A percentile compares a stretch with the other conserved stretches of the same genome.
Conservation (phyloP, 1,284 basidiomycete species). For the Lignosus rhinocerotis region DNA sequence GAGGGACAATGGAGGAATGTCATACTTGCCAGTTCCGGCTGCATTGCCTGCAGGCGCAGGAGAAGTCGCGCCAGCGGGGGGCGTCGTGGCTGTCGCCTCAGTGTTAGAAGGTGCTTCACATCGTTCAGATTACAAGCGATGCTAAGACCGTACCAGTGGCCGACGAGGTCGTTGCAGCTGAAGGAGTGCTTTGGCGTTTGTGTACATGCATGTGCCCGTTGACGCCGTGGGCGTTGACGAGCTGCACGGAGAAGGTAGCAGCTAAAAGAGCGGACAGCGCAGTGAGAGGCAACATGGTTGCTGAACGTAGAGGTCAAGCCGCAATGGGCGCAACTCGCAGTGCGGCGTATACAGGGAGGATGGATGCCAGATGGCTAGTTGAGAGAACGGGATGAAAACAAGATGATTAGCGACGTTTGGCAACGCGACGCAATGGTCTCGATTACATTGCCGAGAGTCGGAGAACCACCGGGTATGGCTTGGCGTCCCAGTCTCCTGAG, state of each 20-base stretch:
- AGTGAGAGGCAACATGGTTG: constrained; percentile 19
- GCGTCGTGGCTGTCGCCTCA: too few relatives aligned
- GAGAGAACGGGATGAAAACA: constrained; percentile 1
- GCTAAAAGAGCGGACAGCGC: constrained; percentile 28
- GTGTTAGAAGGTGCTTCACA: not conserved
- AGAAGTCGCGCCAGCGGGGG: not conserved
- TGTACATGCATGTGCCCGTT: constrained; percentile 10
- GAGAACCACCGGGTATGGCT: not conserved
- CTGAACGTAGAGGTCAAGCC: constrained; percentile 8
- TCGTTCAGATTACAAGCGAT: not conserved
- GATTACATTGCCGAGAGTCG: not conserved
- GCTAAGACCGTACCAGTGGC: not conserved
- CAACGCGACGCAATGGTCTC: not conserved
- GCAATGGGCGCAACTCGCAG: constrained; percentile 25
- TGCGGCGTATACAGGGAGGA: constrained; percentile 9
- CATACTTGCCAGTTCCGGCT: constrained; percentile 16
- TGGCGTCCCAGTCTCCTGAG: not conserved
- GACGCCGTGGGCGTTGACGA: constrained; percentile 19
- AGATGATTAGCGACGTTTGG: not conserved
- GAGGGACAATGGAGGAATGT: constrained; percentile 53
- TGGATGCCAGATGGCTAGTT: constrained; percentile 7
- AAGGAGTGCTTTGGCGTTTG: constrained; percentile 14
- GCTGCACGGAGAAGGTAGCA: constrained; percentile 22
- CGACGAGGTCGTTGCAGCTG: not conserved
- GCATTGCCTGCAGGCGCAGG: constrained; percentile 23